phyloP scores from a whole-genome alignment of 176 grass and related monocot species.

The Pharus latifolius region DNA sequence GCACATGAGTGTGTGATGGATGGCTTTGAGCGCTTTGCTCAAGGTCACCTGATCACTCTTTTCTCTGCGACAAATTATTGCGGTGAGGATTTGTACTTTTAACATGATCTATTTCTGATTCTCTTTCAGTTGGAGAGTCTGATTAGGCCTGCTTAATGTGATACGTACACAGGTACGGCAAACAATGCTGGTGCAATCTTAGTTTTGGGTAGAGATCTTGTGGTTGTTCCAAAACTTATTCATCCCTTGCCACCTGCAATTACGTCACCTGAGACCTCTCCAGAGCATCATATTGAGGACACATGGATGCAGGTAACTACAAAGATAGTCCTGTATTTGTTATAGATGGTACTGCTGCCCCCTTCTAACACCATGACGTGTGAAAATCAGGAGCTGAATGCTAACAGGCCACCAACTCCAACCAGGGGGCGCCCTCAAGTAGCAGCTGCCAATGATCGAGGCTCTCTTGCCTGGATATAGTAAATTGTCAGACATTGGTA shows the following conservation, averaged over 20 bases:
- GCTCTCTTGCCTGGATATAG: slow-evolving; percentile 97
- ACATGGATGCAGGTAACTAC: slow-evolving; percentile 97
- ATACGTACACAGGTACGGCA: slow-evolving; percentile 66
- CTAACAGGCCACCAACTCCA: slow-evolving; percentile 94
- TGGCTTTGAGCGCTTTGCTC: slow-evolving; percentile 99
- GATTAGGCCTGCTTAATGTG: slow-evolving; percentile 20
- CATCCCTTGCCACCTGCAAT: slow-evolving; percentile 97
- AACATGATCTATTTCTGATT: background rate
- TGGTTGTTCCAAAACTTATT: slow-evolving; percentile 96
- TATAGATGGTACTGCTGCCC: background rate
- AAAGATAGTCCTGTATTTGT: background rate
- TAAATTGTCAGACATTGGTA: slow-evolving; percentile 25
- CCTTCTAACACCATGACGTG: background rate
- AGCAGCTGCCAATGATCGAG: slow-evolving; percentile 62
- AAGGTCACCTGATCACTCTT: slow-evolving; percentile 97
- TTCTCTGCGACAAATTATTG: slow-evolving; percentile 99
- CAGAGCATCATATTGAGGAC: slow-evolving; percentile 86
- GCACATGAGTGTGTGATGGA: slow-evolving; percentile 99
- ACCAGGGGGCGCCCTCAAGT: slow-evolving; percentile 87
- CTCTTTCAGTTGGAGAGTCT: background rate
- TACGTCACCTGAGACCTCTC: slow-evolving; percentile 81
- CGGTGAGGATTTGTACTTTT: slow-evolving; percentile 40
- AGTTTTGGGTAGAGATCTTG: slow-evolving; percentile 98
- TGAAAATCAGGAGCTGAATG: slow-evolving; percentile 78
- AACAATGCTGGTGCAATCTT: slow-evolving; percentile 98